These are phyloP conservation scores for Salinomyces thailandicus DNA, from an alignment of 2,329 filamentous ascomycete species.

Conservation along the genomic window DNA sequence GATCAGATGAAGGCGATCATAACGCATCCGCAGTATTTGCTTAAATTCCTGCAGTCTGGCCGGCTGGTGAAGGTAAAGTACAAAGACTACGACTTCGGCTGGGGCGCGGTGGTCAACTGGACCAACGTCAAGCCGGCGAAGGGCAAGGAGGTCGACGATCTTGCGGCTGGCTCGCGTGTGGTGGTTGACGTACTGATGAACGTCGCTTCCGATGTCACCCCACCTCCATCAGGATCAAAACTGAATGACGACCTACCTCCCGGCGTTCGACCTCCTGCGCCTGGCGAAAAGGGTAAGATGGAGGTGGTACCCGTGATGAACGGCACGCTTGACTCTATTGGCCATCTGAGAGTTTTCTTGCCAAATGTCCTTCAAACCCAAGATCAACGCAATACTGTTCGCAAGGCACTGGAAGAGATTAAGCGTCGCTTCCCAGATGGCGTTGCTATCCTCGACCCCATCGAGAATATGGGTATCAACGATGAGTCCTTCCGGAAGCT, in stretches of 20 bases:
- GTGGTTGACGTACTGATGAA: constrained; percentile 72
- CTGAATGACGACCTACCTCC: constrained; percentile 47
- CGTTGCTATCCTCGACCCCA: constrained; percentile 75
- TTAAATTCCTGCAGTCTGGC: constrained; percentile 78
- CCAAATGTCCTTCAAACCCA: constrained; percentile 62
- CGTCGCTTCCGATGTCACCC: constrained; percentile 49
- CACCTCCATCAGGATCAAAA: constrained; percentile 18
- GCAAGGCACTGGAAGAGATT: constrained; percentile 64
- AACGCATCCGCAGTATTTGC: constrained; percentile 77
- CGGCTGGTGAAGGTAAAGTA: constrained; percentile 79
- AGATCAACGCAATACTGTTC: constrained; percentile 58
- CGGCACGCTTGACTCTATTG: constrained; percentile 73
- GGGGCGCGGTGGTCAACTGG: constrained; percentile 79
- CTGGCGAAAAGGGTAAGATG: constrained; percentile 58
- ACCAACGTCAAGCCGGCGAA: constrained; percentile 51
- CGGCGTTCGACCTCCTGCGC: constrained; percentile 48
- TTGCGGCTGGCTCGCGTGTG: constrained; percentile 63
- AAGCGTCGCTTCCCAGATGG: constrained; percentile 86
- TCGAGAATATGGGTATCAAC: constrained; percentile 91
- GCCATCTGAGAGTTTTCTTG: constrained; percentile 72
- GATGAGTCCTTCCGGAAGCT: constrained; percentile 92
- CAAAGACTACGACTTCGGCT: constrained; percentile 73
- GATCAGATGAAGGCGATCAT: constrained; percentile 88
- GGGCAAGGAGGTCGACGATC: constrained; percentile 54
- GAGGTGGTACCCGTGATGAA: constrained; percentile 80